Evolutionary conservation across 352 stramenopile genomes (phyloP).

Genomic region (Phytopythium delawarense): DNA sequence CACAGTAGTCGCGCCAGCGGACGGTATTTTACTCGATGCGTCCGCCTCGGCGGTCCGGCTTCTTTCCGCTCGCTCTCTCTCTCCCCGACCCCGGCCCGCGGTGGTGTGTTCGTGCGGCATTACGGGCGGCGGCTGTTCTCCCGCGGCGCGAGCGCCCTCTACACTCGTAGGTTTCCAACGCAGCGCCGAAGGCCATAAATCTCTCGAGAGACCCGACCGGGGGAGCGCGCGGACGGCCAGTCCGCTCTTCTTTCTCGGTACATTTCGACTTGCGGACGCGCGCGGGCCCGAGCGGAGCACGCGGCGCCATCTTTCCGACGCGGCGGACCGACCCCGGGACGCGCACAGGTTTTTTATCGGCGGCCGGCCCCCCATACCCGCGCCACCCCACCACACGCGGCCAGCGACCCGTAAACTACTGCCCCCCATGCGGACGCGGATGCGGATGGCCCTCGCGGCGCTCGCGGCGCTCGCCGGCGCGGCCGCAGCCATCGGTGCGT

Average conservation of each 20-base stretch:
- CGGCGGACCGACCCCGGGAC: neutral
- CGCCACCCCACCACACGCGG: neutral
- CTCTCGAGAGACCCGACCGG: constrained; percentile 5
- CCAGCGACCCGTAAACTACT: neutral
- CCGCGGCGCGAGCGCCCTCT: neutral
- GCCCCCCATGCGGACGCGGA: constrained; percentile 15
- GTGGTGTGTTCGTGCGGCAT: neutral
- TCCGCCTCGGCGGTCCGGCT: neutral
- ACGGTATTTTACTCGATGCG: constrained; percentile 2
- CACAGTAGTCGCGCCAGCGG: neutral
- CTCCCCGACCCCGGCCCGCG: neutral
- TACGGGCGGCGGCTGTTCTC: constrained; percentile 2
- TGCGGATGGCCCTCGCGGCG: constrained; percentile 12
- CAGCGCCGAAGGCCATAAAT: neutral
- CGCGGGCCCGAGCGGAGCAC: neutral
- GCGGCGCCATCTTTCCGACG: no score
- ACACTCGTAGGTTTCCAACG: constrained; percentile 8
- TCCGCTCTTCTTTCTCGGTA: constrained; percentile 5
- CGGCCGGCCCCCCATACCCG: neutral
- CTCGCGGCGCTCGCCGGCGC: constrained; percentile 14
- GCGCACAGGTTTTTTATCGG: neutral
- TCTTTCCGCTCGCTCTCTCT: neutral
- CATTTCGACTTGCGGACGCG: constrained; percentile 5
- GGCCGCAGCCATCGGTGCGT: constrained; percentile 11
- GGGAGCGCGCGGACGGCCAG: neutral